Evolutionary conservation across 805 yeast genomes (phyloP).

Genomic region (Saccharomycopsis schoenii): DNA sequence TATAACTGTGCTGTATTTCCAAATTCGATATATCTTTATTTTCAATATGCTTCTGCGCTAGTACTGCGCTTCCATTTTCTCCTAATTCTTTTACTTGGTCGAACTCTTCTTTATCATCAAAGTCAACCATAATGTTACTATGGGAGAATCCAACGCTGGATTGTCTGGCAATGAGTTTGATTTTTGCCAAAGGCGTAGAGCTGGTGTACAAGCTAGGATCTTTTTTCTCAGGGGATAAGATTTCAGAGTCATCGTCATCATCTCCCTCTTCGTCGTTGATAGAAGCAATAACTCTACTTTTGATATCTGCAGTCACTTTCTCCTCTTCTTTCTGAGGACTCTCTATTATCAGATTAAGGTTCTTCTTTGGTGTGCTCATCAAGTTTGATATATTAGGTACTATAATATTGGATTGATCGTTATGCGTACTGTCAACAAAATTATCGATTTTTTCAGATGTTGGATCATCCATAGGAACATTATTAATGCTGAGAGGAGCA

Average conservation of each 20-base stretch:
- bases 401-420: not conserved
- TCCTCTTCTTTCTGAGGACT: not conserved
- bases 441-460: not conserved
- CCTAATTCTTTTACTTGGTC: not conserved
- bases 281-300: constrained; percentile 4
- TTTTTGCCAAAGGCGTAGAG: constrained; percentile 8
- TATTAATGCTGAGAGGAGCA: constrained; percentile 3
- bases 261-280: constrained; percentile 3
- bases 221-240: constrained; percentile 17
- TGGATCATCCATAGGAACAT: not conserved
- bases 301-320: not conserved
- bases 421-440: not conserved
- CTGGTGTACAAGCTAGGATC: constrained; percentile 17
- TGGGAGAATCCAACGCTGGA: not conserved
- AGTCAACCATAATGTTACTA: not conserved
- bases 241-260: constrained; percentile 11
- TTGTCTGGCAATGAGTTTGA: not conserved
- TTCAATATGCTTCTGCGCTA: not conserved
- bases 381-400: not conserved
- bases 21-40: not conserved
- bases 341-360: not conserved
- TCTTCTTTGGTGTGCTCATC: not conserved
- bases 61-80: not conserved
- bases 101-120: not conserved
- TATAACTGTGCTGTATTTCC: constrained; percentile 8